These are phyloP conservation scores for Candida labiduridarum DNA, from an alignment of 1,139 yeast species.

Conservation along the genomic window DNA sequence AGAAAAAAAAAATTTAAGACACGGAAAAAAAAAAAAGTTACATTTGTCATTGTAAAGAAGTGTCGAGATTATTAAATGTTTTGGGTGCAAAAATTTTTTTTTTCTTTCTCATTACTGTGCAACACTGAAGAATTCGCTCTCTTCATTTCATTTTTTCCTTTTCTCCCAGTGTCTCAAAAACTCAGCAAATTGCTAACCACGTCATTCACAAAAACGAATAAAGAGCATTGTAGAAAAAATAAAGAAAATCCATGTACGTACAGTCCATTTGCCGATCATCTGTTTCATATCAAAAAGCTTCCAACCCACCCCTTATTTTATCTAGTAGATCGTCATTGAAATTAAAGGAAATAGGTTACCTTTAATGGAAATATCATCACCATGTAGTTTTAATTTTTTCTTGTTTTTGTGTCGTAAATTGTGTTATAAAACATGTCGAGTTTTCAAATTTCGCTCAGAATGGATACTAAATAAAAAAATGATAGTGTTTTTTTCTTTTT, in stretches of 20 bases:
- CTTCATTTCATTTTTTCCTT: background rate
- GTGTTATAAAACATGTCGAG: background rate
- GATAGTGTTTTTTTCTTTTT: background rate
- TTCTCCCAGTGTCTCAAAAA: background rate
- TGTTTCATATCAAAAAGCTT: background rate
- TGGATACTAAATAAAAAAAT: background rate
- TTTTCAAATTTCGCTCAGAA: background rate
- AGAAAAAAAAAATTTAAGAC: background rate
- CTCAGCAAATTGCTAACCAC: background rate
- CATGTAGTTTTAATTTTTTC: background rate
- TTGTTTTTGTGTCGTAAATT: background rate
- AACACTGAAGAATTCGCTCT: background rate
- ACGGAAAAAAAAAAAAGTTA: background rate
- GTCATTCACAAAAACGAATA: background rate
- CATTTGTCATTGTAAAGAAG: background rate
- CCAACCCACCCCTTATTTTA: background rate
- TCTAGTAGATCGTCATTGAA: background rate
- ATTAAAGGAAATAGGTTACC: background rate
- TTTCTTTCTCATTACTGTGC: background rate
- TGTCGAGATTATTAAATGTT: background rate
- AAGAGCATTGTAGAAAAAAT: background rate
- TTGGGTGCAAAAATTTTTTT: constrained; percentile 4
- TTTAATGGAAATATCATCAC: background rate
- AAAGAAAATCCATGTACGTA: background rate
- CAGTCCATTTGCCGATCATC: background rate